Conservation (phyloP, 2,329 filamentous ascomycete genomes). For the Verticillium nonalfalfae region DNA sequence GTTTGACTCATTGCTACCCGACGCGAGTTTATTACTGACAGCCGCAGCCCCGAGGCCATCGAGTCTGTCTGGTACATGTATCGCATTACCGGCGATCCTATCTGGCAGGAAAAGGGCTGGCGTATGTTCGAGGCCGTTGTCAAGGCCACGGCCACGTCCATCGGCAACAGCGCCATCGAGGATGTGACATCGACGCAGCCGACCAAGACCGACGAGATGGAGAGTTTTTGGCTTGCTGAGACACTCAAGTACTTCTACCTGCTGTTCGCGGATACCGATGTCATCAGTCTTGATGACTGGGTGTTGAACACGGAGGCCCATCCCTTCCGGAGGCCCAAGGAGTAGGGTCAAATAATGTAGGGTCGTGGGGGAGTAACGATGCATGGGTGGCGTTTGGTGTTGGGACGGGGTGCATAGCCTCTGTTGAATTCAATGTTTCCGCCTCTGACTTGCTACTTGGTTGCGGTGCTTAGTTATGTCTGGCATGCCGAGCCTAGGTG, state of each 20-base stretch:
- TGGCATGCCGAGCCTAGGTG: background rate
- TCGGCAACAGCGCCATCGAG: constrained; percentile 64
- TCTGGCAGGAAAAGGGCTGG: constrained; percentile 80
- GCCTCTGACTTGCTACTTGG: background rate
- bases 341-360: background rate
- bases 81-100: constrained; percentile 73
- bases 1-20: constrained; percentile 18
- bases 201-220: constrained; percentile 57
- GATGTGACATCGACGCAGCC: constrained; percentile 48
- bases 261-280: constrained; percentile 61
- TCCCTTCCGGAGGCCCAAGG: constrained; percentile 41
- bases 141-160: constrained; percentile 56
- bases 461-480: background rate
- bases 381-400: background rate
- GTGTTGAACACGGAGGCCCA: constrained; percentile 61
- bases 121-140: constrained; percentile 73
- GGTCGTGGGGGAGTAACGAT: background rate
- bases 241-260: constrained; percentile 91
- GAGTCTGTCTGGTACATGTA: constrained; percentile 89
- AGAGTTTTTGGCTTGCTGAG: constrained; percentile 88
- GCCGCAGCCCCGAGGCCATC: constrained; percentile 71
- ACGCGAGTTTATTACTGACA: constrained; percentile 12
- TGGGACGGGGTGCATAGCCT: background rate
- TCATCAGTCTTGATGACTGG: constrained; percentile 64
- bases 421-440: background rate